Percentiles rank a stretch among this genome's conserved stretches.
Evolutionary conservation across 1,284 basidiomycete genomes (phyloP).

Genomic region (Cutaneotrichosporon mucoides): DNA sequence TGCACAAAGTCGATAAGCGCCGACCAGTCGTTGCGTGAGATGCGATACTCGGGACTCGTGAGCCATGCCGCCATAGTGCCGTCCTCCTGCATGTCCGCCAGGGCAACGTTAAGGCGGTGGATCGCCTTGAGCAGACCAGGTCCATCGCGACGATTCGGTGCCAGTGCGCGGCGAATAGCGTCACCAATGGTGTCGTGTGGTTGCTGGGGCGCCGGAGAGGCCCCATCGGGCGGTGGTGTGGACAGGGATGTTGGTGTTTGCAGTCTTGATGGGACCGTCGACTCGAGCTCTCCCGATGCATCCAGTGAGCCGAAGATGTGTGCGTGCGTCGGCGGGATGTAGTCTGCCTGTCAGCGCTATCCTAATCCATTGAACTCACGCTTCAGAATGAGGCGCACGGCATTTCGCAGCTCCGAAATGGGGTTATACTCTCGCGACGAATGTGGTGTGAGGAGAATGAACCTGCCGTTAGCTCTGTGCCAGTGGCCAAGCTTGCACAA

Average conservation of each 20-base stretch:
- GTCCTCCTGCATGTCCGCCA: slow-evolving; percentile 45
- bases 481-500: not conserved
- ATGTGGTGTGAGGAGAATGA: slow-evolving; percentile 43
- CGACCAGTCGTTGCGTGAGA: slow-evolving; percentile 49
- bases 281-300: slow-evolving; percentile 13
- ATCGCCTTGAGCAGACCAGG: slow-evolving; percentile 52
- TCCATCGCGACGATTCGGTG: slow-evolving; percentile 51
- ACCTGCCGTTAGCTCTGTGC: slow-evolving; percentile 27
- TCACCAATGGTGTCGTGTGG: slow-evolving; percentile 51
- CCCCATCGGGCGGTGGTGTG: slow-evolving; percentile 24
- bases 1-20: slow-evolving; percentile 48
- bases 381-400: slow-evolving; percentile 38
- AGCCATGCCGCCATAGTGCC: slow-evolving; percentile 39
- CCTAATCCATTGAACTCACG: slow-evolving; percentile 25
- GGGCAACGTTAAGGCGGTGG: slow-evolving; percentile 52
- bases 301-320: slow-evolving; percentile 42
- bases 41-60: slow-evolving; percentile 20
- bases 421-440: slow-evolving; percentile 49
- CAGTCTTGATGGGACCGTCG: slow-evolving; percentile 12
- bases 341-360: slow-evolving; percentile 21
- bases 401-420: slow-evolving; percentile 46
- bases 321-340: slow-evolving; percentile 37
- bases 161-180: slow-evolving; percentile 52
- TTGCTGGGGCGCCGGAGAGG: slow-evolving; percentile 13
- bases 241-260: slow-evolving; percentile 21